A percentile compares a stretch with the other conserved stretches of the same genome.
Evolutionary conservation across 1,284 basidiomycete genomes (phyloP).

Genomic region (Phlebopus sp.): DNA sequence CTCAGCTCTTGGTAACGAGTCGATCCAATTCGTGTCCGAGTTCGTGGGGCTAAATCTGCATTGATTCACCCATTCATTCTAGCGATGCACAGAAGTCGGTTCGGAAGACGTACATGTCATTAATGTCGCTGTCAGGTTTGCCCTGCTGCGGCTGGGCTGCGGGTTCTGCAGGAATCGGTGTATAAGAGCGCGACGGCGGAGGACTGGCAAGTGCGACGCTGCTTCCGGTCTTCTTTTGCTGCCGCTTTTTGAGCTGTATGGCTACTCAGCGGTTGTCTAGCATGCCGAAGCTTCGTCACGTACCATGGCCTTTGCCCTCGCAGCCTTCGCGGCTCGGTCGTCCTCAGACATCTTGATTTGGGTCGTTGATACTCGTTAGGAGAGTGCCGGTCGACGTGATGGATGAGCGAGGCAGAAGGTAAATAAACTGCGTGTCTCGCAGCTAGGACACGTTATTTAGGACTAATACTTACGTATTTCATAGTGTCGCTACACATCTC

Average conservation of each 20-base stretch:
- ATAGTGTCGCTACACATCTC: not conserved
- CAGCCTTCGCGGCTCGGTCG: constrained; percentile 75
- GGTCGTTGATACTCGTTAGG: constrained; percentile 6
- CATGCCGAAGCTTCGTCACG: constrained; percentile 13
- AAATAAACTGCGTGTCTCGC: not conserved
- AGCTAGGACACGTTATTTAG: too few relatives aligned
- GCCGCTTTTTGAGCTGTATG: constrained; percentile 68
- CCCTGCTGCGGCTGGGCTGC: constrained; percentile 32
- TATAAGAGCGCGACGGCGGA: constrained; percentile 48
- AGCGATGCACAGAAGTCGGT: not conserved
- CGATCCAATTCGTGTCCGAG: constrained; percentile 54
- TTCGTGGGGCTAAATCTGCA: constrained; percentile 40
- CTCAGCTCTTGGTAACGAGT: constrained; percentile 52
- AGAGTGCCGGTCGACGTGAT: not conserved
- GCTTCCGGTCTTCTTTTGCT: constrained; percentile 57
- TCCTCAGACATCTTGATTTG: constrained; percentile 47
- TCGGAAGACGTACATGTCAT: constrained; percentile 47
- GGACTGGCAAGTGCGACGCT: constrained; percentile 37
- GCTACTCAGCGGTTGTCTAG: constrained; percentile 12
- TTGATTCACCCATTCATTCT: not conserved
- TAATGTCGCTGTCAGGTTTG: constrained; percentile 41
- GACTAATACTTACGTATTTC: not conserved
- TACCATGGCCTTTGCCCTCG: constrained; percentile 77
- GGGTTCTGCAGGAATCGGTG: constrained; percentile 42
- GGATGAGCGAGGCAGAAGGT: constrained; percentile 1